Conservation (phyloP, 2,329 filamentous ascomycete species). For the Exophiala bonariae region DNA sequence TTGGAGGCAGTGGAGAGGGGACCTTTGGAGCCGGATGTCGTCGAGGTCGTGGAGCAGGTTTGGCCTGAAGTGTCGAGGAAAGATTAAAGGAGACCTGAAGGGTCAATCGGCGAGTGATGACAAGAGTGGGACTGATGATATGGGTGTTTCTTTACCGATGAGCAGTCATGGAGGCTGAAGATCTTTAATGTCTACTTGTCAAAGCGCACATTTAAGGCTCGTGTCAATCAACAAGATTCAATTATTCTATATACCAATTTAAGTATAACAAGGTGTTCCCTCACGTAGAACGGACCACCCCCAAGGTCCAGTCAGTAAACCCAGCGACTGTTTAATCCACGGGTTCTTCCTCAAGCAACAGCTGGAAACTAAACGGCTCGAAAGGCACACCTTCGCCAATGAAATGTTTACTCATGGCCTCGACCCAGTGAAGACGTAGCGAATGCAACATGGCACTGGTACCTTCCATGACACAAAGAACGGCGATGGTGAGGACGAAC, state of each 20-base stretch:
- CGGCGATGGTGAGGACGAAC: conserved; percentile 79
- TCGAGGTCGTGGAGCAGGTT: conserved; percentile 71
- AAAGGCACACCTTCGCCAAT: conserved; percentile 87
- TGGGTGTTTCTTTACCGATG: too few relatives aligned
- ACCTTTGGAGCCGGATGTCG: conserved; percentile 71
- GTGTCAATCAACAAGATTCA: not conserved
- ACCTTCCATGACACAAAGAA: conserved; percentile 92
- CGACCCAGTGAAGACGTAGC: conserved; percentile 90
- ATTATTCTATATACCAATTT: not conserved
- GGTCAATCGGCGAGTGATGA: too few relatives aligned
- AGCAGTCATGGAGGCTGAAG: too few relatives aligned
- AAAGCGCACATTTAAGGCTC: too few relatives aligned
- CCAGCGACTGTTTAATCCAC: conserved; percentile 44
- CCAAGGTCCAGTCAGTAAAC: too few relatives aligned
- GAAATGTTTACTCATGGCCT: conserved; percentile 97
- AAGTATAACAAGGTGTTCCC: too few relatives aligned
- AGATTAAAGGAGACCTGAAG: conserved; percentile 43
- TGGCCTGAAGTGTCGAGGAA: conserved; percentile 53
- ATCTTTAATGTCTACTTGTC: too few relatives aligned
- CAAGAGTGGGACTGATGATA: too few relatives aligned
- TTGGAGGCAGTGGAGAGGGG: conserved; percentile 61
- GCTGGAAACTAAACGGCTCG: conserved; percentile 83
- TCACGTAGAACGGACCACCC: too few relatives aligned
- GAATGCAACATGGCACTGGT: conserved; percentile 95
- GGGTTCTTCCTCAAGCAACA: conserved; percentile 77